Evolutionary conservation across 148 eudicot species (phyloP), one percentile per base, ranked within the genome.

Genomic region (Cornus kousa): DNA sequence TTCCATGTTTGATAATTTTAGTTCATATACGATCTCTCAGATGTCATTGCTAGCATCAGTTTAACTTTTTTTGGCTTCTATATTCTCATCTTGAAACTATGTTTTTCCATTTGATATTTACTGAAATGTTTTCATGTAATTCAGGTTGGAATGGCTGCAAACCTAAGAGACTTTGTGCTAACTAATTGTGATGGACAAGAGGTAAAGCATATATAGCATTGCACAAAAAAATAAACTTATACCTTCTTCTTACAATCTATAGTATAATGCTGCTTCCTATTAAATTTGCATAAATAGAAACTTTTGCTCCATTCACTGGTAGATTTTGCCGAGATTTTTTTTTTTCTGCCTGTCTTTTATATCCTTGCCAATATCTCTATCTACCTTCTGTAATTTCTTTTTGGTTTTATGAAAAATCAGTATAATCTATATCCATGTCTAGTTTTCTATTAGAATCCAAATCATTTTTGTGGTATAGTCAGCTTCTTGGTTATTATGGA

Each of bases 121-220:
- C 24, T 10, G n/a, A 17, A 35, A 9, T 24, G 9, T 78, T 74
- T 50, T 22, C 40, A 66, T 73, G 35, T 78, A 33, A 77, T 87
- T 80, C 83, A 94, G 99, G 94, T 90, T 77, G 98, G 94, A 66
- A 88, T 96, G 97, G 98, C 99, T 78, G 98, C 90, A 81, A 93
- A 96, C 92, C 87, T 96, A 71, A 91, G 89, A 86, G 91, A 96
- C 76, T 92, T 79, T 79, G 81, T 88, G 77, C 78, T 96, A 60
- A 96, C 95, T 78, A 85, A 92, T 74, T 86, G 86, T 70, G 88
- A 92, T 72, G 98, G 99, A 67, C 71, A 79, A 68, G 87, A 96
- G 99, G 99, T 96, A 92, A 72, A 33, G 53, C 10, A 7, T 28
- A 28, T 28, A 28, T 60, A 2, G 50, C 74, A 57, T 43, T 10